Conservation (phyloP, 108 stramenopile species). For the Nannochloropsis oceanica region DNA sequence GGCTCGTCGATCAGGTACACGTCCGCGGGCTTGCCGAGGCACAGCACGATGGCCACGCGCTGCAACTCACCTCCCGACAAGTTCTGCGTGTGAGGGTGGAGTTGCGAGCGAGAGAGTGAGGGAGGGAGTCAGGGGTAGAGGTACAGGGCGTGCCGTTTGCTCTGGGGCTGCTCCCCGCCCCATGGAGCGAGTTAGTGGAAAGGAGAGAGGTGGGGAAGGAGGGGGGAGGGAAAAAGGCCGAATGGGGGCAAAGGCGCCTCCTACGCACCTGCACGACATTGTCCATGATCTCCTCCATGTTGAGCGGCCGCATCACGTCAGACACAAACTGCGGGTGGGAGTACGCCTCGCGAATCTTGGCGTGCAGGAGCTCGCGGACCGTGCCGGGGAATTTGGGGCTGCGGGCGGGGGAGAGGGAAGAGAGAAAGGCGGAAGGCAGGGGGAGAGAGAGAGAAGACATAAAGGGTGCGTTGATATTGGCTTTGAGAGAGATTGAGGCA, state of each 20-base stretch:
- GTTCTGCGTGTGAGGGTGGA: constrained; percentile 40
- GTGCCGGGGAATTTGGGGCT: constrained; percentile 70
- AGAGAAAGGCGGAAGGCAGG: constrained; percentile 5
- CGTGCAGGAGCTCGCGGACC: constrained; percentile 86
- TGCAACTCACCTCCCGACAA: constrained; percentile 97
- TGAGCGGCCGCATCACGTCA: constrained; percentile 91
- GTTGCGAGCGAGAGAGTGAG: not conserved
- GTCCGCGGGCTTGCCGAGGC: constrained; percentile 86
- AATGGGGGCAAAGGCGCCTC: not conserved
- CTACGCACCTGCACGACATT: constrained; percentile 52
- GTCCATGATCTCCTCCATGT: constrained; percentile 82
- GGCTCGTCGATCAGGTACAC: constrained; percentile 99
- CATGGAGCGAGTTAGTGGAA: not conserved
- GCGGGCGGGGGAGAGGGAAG: constrained; percentile 48
- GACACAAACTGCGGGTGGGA: constrained; percentile 92
- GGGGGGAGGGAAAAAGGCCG: not conserved
- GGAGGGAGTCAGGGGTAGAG: not conserved
- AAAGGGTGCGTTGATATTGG: not conserved
- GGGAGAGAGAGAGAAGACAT: not conserved
- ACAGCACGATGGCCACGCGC: constrained; percentile 84
- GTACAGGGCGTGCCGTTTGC: too few relatives aligned
- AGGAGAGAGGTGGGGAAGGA: not conserved
- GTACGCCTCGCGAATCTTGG: constrained; percentile 80
- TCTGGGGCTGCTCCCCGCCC: too few relatives aligned
- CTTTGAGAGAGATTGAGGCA: too few relatives aligned